Evolutionary conservation across 495 filamentous ascomycete genomes (phyloP).

Genomic region (Trichoderma parareesei): DNA sequence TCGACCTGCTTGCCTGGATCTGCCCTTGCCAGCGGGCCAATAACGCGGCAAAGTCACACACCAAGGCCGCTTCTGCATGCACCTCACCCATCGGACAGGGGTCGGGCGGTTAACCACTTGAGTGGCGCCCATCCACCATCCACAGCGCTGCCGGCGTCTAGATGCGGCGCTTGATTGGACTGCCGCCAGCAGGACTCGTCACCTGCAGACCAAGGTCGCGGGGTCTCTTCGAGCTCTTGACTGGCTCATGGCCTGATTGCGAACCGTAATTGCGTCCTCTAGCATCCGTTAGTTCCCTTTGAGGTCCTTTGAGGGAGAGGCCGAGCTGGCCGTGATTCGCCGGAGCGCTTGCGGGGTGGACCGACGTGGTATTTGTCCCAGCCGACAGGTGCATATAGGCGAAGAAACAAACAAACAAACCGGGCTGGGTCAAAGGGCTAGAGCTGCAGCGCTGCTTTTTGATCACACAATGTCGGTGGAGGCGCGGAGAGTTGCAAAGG

Average conservation of each 20-base stretch:
- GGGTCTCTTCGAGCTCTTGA: background rate
- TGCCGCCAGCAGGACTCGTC: constrained; percentile 6
- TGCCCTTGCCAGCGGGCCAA: background rate
- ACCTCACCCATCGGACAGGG: background rate
- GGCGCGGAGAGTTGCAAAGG: background rate
- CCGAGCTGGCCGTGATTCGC: constrained; percentile 7
- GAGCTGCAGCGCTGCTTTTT: background rate
- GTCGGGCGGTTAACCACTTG: constrained; percentile 4
- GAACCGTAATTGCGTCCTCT: background rate
- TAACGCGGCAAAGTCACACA: background rate
- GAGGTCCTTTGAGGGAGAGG: background rate
- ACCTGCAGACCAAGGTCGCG: constrained; percentile 6
- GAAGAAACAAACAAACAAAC: constrained; percentile 8
- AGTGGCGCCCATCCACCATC: background rate
- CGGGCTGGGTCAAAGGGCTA: background rate
- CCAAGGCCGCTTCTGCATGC: constrained; percentile 6
- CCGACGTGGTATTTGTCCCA: background rate
- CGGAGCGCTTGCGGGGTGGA: constrained; percentile 7
- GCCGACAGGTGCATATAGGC: constrained; percentile 7
- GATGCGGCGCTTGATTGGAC: constrained; percentile 8
- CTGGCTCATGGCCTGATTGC: background rate
- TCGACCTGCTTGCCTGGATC: background rate
- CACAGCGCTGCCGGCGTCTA: constrained; percentile 7
- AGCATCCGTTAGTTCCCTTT: background rate
- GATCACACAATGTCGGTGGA: background rate